Percentiles rank a stretch among this genome's conserved stretches.
Evolutionary conservation across 345 rosid genomes (phyloP).

Genomic region (Syzygium aqueum): DNA sequence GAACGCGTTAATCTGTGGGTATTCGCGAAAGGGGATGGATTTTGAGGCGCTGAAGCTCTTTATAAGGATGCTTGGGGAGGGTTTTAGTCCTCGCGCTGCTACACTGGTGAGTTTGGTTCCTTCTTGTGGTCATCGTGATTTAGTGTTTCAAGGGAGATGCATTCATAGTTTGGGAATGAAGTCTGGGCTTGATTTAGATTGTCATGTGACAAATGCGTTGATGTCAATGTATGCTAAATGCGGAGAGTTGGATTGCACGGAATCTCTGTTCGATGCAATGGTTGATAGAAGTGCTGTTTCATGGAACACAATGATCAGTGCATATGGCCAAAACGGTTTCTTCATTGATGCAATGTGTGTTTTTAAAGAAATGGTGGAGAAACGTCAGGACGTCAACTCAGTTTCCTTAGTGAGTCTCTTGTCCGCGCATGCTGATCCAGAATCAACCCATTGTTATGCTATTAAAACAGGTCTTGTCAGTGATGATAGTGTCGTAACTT

Average conservation of each 20-base stretch:
- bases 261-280: slow-evolving; percentile 42
- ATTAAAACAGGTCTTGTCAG: slow-evolving; percentile 40
- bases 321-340: slow-evolving; percentile 50
- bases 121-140: slow-evolving; percentile 40
- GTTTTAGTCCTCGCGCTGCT: slow-evolving; percentile 35
- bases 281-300: slow-evolving; percentile 47
- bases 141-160: slow-evolving; percentile 47
- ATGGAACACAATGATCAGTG: slow-evolving; percentile 80
- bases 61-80: slow-evolving; percentile 47
- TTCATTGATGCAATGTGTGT: slow-evolving; percentile 33
- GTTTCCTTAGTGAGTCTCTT: slow-evolving; percentile 56
- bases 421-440: slow-evolving; percentile 39
- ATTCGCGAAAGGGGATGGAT: slow-evolving; percentile 46
- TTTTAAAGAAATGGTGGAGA: slow-evolving; percentile 43
- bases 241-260: slow-evolving; percentile 43
- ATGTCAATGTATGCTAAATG: slow-evolving; percentile 60
- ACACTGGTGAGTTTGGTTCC: slow-evolving; percentile 62
- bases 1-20: slow-evolving; percentile 78
- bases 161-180: slow-evolving; percentile 50
- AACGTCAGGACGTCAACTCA: slow-evolving; percentile 27
- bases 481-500: slow-evolving; percentile 41
- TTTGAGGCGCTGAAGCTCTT: slow-evolving; percentile 33
- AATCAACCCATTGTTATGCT: slow-evolving; percentile 41
- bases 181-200: slow-evolving; percentile 44
- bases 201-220: slow-evolving; percentile 46